Conservation (phyloP, 1,284 basidiomycete genomes). For the Phellopilus nigrolimitatus region DNA sequence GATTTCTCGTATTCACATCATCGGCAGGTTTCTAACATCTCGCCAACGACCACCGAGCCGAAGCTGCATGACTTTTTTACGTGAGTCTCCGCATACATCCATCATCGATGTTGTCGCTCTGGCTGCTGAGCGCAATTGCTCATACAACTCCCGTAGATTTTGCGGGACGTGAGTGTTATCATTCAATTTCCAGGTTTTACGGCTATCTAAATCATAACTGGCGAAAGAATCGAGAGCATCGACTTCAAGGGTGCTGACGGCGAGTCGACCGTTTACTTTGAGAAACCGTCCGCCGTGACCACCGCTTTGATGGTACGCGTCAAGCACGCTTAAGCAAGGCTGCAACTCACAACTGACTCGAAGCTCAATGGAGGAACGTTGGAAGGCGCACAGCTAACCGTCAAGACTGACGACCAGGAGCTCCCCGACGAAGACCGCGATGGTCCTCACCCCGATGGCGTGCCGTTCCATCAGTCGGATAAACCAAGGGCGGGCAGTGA, state of each 20-base stretch:
- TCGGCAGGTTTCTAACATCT: slow-evolving; percentile 58
- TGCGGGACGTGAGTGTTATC: slow-evolving; percentile 58
- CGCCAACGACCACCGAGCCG: slow-evolving; percentile 52
- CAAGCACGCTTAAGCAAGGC: not conserved
- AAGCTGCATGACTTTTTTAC: slow-evolving; percentile 74
- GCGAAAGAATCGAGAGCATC: slow-evolving; percentile 56
- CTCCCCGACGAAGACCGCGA: slow-evolving; percentile 48
- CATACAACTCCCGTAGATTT: slow-evolving; percentile 43
- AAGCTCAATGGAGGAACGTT: slow-evolving; percentile 72
- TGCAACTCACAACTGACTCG: slow-evolving; percentile 7
- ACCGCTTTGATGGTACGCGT: slow-evolving; percentile 68
- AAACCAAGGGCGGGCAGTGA: slow-evolving; percentile 78
- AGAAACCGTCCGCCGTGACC: slow-evolving; percentile 72
- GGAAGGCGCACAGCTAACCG: slow-evolving; percentile 53
- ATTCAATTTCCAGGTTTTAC: not conserved
- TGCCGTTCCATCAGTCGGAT: slow-evolving; percentile 65
- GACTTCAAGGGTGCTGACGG: slow-evolving; percentile 40
- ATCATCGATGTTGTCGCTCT: slow-evolving; percentile 19
- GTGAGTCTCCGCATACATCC: slow-evolving; percentile 38
- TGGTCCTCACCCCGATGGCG: slow-evolving; percentile 29
- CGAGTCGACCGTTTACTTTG: slow-evolving; percentile 61
- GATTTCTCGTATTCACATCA: not conserved
- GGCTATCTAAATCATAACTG: not conserved
- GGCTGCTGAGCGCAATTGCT: not conserved
- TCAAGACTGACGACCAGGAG: slow-evolving; percentile 65